A percentile compares a stretch with the other conserved stretches of the same genome.
Evolutionary conservation across 305 asterid species (phyloP).

Genomic region (Plantago coronopus): DNA sequence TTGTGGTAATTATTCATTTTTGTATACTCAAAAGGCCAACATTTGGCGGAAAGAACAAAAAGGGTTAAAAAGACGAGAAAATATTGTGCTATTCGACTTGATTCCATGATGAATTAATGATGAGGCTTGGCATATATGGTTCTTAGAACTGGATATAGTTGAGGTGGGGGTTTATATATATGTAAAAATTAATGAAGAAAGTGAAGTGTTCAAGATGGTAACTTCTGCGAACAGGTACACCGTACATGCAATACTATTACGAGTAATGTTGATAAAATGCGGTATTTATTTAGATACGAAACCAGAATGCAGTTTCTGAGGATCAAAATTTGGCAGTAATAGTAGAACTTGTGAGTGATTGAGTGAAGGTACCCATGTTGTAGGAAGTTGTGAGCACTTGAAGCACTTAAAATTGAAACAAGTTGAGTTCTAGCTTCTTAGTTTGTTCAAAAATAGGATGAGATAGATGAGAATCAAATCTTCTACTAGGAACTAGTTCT

Average conservation of each 20-base stretch:
- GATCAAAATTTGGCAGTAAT: conserved; percentile 28
- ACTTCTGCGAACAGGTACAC: conserved; percentile 26
- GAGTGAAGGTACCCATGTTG: conserved; percentile 53
- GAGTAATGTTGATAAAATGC: conserved; percentile 28
- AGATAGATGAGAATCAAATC: no score
- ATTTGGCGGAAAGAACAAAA: conserved; percentile 24
- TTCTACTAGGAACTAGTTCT: no score
- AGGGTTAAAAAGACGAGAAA: conserved; percentile 22
- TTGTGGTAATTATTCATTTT: conserved; percentile 20
- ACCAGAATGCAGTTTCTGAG: conserved; percentile 11
- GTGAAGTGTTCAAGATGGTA: conserved; percentile 29
- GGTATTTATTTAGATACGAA: conserved; percentile 3
- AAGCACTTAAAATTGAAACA: conserved; percentile 26
- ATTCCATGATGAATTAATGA: conserved; percentile 33
- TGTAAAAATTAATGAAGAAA: conserved; percentile 7
- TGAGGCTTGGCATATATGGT: background rate
- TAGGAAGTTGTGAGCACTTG: conserved; percentile 54
- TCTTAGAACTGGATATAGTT: no score
- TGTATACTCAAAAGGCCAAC: conserved; percentile 33
- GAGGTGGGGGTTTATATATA: conserved; percentile 19
- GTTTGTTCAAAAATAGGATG: no score
- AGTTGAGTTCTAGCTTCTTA: conserved; percentile 4
- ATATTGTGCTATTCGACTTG: background rate
- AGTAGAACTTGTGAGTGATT: conserved; percentile 29
- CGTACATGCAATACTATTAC: conserved; percentile 38